Percentiles rank a stretch among this genome's conserved stretches.
Evolutionary conservation across 306 rosid genomes (phyloP).

Genomic region (Quillaja saponaria): DNA sequence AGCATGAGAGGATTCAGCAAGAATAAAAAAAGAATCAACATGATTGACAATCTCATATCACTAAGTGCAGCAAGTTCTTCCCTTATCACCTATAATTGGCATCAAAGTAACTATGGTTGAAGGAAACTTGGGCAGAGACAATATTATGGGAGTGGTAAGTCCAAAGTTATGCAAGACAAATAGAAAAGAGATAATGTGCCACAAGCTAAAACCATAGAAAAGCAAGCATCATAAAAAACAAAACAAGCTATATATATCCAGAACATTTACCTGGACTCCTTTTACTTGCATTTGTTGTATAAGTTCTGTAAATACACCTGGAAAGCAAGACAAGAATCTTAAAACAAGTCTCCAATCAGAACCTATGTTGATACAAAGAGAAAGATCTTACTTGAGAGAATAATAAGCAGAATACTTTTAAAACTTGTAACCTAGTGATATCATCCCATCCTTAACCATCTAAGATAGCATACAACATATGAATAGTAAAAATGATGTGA

Average conservation of each 20-base stretch:
- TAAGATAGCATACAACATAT: not conserved
- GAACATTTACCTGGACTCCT: conserved; percentile 77
- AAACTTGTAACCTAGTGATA: conserved; percentile 17
- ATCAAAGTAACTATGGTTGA: not conserved
- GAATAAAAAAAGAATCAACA: conserved; percentile 3
- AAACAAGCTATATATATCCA: not conserved
- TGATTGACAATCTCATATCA: not conserved
- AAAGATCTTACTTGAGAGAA: not conserved
- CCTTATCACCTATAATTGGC: not conserved
- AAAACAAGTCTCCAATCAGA: conserved; percentile 18
- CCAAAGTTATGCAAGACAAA: conserved; percentile 1
- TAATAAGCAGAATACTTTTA: not conserved
- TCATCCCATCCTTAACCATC: not conserved
- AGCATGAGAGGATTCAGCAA: not conserved
- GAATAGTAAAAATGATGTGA: not conserved
- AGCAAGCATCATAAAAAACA: not conserved
- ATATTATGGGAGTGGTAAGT: not conserved
- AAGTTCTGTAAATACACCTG: conserved; percentile 97
- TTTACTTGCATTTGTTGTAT: conserved; percentile 99
- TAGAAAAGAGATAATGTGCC: no score
- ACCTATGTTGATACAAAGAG: not conserved
- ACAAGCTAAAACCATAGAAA: no score
- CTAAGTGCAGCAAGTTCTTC: not conserved
- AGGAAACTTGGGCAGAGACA: not conserved
- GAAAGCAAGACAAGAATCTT: conserved; percentile 30